Percentiles rank a stretch among this genome's conserved stretches.
phyloP scores from a whole-genome alignment of 2,329 filamentous ascomycete genomes.

The Aspergillus fumigatiaffinis region DNA sequence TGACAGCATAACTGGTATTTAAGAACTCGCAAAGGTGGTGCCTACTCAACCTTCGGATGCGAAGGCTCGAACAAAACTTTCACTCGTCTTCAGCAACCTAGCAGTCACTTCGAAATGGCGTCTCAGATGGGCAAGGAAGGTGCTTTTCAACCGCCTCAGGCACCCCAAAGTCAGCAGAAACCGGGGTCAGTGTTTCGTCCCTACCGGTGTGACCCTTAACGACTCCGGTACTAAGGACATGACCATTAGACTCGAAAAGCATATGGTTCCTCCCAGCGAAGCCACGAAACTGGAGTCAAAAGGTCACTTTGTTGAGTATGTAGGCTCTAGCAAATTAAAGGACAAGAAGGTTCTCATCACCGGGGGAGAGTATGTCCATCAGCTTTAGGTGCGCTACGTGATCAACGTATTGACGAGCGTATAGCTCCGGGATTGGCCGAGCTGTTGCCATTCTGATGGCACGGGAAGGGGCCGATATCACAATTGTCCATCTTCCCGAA shows the following conservation, averaged over 20 bases:
- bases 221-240: background rate
- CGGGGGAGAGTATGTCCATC: constrained; percentile 49
- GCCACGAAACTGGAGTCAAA: constrained; percentile 29
- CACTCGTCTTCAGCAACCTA: background rate
- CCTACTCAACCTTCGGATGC: background rate
- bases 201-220: background rate
- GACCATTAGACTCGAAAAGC: background rate
- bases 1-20: constrained; percentile 4
- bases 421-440: constrained; percentile 53
- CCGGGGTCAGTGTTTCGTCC: constrained; percentile 19
- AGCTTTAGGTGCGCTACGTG: background rate
- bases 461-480: constrained; percentile 55
- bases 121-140: constrained; percentile 23
- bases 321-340: constrained; percentile 48
- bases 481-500: constrained; percentile 53
- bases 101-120: constrained; percentile 13
- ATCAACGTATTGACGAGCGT: background rate
- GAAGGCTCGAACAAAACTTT: background rate
- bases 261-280: constrained; percentile 30
- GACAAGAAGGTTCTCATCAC: constrained; percentile 53
- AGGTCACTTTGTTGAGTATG: constrained; percentile 32
- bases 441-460: constrained; percentile 55
- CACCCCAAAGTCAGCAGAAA: constrained; percentile 22
- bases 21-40: background rate
- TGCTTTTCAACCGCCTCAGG: constrained; percentile 19